Evolutionary conservation across 2,329 filamentous ascomycete species (phyloP).

Genomic region (Beauveria rudraprayagi): DNA sequence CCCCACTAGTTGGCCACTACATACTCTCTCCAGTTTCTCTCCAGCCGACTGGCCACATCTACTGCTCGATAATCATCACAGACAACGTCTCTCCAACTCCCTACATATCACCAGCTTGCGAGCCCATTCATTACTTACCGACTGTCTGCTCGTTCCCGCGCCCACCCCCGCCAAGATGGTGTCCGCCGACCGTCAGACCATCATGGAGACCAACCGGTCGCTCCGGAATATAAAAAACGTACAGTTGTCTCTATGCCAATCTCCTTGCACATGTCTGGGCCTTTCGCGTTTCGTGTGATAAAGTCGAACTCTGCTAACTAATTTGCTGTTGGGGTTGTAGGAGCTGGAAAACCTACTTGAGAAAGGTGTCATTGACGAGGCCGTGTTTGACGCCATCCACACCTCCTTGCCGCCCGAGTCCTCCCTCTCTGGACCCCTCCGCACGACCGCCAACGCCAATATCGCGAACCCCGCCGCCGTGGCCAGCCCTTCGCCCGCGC

Average conservation of each 20-base stretch:
- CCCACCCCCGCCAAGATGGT: conserved; percentile 27
- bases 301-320: background rate
- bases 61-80: background rate
- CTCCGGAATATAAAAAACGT: conserved; percentile 83
- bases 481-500: conserved; percentile 21
- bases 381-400: conserved; percentile 68
- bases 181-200: conserved; percentile 45
- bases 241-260: conserved; percentile 23
- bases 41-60: background rate
- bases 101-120: no score
- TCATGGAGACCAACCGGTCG: conserved; percentile 71
- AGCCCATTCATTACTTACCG: background rate
- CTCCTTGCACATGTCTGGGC: background rate
- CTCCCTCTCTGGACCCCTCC: conserved; percentile 43
- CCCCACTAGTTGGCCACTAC: background rate
- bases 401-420: conserved; percentile 66
- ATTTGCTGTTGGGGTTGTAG: conserved; percentile 34
- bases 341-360: conserved; percentile 88
- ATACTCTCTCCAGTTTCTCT: background rate
- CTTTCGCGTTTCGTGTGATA: background rate
- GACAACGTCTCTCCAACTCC: background rate
- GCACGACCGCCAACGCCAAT: conserved; percentile 25
- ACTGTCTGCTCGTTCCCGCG: background rate
- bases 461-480: conserved; percentile 20
- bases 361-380: conserved; percentile 66